phyloP scores from a whole-genome alignment of 495 filamentous ascomycete genomes.

The Tuber indicum region DNA sequence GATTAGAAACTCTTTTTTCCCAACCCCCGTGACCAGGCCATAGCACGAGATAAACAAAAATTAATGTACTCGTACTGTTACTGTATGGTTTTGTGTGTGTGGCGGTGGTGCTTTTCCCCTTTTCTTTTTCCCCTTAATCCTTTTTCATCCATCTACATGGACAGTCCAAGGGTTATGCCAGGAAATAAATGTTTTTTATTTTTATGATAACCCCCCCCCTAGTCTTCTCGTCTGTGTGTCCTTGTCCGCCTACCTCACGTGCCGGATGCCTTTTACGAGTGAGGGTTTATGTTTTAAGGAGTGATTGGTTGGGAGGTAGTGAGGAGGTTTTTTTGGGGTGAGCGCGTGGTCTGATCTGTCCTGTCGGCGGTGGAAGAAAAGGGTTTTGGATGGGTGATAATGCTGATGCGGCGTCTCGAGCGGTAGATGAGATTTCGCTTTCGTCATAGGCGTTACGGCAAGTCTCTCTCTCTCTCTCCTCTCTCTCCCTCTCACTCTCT shows the following conservation, averaged over 20 bases:
- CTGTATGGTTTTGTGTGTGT: background rate
- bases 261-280: background rate
- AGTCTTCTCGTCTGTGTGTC: background rate
- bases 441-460: background rate
- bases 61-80: too few relatives aligned
- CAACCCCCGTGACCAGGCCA: too few relatives aligned
- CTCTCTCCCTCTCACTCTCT: too few relatives aligned
- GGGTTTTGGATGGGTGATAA: background rate
- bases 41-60: too few relatives aligned
- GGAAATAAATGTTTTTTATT: too few relatives aligned
- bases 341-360: slow-evolving; percentile 1
- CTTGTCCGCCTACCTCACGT: background rate
- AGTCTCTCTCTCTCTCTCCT: too few relatives aligned
- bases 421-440: background rate
- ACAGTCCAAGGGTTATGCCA: background rate
- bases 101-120: background rate
- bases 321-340: background rate
- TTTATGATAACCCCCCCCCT: too few relatives aligned
- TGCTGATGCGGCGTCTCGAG: background rate
- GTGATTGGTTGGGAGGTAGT: background rate
- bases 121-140: background rate
- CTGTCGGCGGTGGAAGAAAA: background rate
- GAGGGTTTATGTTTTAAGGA: background rate
- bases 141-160: background rate
- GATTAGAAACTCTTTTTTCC: too few relatives aligned